Evolutionary conservation across 192 early-diverging fungal species (phyloP).

Genomic region (Mortierella antarctica): DNA sequence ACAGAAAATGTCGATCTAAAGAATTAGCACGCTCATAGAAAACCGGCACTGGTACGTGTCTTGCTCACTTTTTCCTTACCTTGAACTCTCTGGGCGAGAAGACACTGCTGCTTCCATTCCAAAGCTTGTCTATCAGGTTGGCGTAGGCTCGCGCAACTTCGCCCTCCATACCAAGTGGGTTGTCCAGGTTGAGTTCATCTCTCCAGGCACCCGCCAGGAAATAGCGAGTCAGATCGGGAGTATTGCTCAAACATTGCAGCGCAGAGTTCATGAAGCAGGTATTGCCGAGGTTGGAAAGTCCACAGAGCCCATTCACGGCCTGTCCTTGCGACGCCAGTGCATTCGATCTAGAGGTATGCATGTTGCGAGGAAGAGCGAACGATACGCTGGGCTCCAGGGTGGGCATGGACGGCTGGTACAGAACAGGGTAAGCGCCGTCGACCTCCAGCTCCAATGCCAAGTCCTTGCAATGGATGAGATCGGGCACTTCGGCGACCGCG

Average conservation of each 20-base stretch:
- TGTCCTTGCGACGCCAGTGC: constrained; percentile 12
- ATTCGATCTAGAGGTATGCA: constrained; percentile 16
- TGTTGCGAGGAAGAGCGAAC: constrained; percentile 8
- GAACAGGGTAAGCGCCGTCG: constrained; percentile 23
- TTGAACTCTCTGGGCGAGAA: constrained; percentile 86
- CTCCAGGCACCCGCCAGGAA: constrained; percentile 69
- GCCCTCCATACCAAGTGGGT: constrained; percentile 81
- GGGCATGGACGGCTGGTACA: neutral
- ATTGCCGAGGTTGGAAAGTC: constrained; percentile 86
- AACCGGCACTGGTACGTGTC: neutral
- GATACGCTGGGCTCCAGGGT: neutral
- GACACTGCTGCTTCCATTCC: constrained; percentile 62
- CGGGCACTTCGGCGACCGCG: constrained; percentile 18
- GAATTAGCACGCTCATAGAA: neutral
- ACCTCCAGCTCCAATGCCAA: constrained; percentile 21
- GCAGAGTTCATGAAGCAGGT: constrained; percentile 92
- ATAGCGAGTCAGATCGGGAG: constrained; percentile 71
- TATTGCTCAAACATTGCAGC: constrained; percentile 86
- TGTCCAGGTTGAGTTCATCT: constrained; percentile 74
- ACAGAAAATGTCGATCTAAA: neutral
- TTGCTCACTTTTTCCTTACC: constrained; percentile 23
- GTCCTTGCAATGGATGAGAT: constrained; percentile 11
- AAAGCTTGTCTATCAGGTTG: constrained; percentile 70
- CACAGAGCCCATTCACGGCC: constrained; percentile 66
- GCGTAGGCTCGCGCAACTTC: constrained; percentile 77